Percentiles rank a stretch among this genome's conserved stretches.
Conservation (phyloP, 2,329 filamentous ascomycete species). For the Penicillium paneum region DNA sequence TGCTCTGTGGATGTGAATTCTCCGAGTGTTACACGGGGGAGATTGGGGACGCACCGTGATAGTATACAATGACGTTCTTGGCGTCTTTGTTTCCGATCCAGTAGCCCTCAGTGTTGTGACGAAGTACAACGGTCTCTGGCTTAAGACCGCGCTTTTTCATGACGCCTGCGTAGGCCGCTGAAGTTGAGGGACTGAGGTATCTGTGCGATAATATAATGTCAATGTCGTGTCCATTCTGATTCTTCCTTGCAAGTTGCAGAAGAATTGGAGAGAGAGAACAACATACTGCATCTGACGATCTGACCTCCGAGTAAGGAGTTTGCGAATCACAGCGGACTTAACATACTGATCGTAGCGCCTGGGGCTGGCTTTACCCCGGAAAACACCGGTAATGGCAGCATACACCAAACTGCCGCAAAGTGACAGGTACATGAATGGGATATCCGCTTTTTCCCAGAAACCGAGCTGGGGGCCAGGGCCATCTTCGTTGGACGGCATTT, state of each 20-base stretch:
- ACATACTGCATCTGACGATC: slow-evolving; percentile 35
- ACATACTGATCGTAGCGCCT: slow-evolving; percentile 38
- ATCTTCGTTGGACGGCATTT: slow-evolving; percentile 9
- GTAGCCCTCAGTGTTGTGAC: slow-evolving; percentile 33
- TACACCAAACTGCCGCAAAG: slow-evolving; percentile 28
- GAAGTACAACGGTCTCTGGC: slow-evolving; percentile 31
- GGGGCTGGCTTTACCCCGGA: slow-evolving; percentile 39
- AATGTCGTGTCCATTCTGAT: background rate
- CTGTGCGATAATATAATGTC: slow-evolving; percentile 15
- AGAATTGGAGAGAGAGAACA: background rate
- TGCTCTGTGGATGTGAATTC: background rate
- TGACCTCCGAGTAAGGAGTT: slow-evolving; percentile 21
- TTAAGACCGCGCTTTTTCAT: slow-evolving; percentile 27
- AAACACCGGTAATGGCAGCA: slow-evolving; percentile 35
- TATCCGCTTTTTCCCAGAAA: slow-evolving; percentile 35
- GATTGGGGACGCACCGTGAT: slow-evolving; percentile 31
- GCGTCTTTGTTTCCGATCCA: slow-evolving; percentile 42
- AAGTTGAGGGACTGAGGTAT: slow-evolving; percentile 24
- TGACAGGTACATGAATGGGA: slow-evolving; percentile 27
- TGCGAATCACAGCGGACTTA: slow-evolving; percentile 30
- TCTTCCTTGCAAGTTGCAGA: background rate
- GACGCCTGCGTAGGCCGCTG: slow-evolving; percentile 24
- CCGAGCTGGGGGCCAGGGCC: slow-evolving; percentile 28
- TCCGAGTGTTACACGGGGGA: background rate
- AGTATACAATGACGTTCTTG: slow-evolving; percentile 40